These are phyloP conservation scores for Vitis rupestris DNA, from an alignment of 164 flowering plant species.

Conservation along the genomic window DNA sequence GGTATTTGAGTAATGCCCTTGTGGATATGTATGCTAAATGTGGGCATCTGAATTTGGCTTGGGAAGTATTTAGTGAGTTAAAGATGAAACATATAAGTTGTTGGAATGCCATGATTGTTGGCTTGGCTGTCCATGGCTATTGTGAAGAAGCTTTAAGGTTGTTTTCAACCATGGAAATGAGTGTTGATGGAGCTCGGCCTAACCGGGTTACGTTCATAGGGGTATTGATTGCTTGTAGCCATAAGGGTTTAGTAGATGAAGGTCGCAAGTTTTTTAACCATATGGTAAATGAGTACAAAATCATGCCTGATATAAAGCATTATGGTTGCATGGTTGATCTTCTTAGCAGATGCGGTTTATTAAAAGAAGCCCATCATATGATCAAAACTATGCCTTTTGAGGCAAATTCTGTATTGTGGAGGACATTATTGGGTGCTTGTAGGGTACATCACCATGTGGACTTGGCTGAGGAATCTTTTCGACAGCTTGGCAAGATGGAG, in stretches of 20 bases:
- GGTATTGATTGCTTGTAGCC: constrained; percentile 49
- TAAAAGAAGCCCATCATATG: constrained; percentile 39
- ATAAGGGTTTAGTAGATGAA: constrained; percentile 38
- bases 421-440: constrained; percentile 55
- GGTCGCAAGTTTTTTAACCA: constrained; percentile 32
- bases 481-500: constrained; percentile 30
- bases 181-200: constrained; percentile 24
- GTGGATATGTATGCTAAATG: constrained; percentile 59
- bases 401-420: constrained; percentile 42
- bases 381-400: constrained; percentile 36
- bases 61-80: constrained; percentile 36
- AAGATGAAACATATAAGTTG: constrained; percentile 37
- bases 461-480: constrained; percentile 38
- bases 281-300: constrained; percentile 38
- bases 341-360: constrained; percentile 41
- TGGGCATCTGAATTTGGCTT: constrained; percentile 36
- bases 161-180: constrained; percentile 35
- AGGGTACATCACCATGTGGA: constrained; percentile 37
- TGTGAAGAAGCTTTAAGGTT: constrained; percentile 40
- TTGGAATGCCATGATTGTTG: constrained; percentile 58
- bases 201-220: constrained; percentile 51
- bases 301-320: constrained; percentile 46
- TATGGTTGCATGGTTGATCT: constrained; percentile 67
- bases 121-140: constrained; percentile 54
- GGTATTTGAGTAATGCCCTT: constrained; percentile 41